These are phyloP conservation scores for Ramaria rubella DNA, from an alignment of 768 basidiomycete species.

Conservation along the genomic window DNA sequence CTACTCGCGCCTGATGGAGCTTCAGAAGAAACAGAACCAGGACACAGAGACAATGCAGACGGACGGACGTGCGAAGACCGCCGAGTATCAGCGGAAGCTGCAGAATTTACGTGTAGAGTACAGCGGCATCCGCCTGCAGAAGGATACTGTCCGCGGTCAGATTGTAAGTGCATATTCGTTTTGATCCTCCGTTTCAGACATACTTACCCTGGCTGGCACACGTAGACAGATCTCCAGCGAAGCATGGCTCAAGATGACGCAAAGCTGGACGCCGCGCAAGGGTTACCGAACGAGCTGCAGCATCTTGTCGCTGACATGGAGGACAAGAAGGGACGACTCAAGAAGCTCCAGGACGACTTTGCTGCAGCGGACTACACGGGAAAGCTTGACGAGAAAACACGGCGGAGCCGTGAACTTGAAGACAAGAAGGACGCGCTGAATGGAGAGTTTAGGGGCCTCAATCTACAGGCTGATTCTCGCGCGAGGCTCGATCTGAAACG, in stretches of 20 bases:
- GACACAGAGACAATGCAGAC: conserved; percentile 70
- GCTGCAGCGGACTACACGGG: conserved; percentile 58
- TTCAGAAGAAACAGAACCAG: conserved; percentile 53
- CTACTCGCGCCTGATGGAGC: conserved; percentile 52
- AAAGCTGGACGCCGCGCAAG: conserved; percentile 49
- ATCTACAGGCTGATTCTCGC: conserved; percentile 71
- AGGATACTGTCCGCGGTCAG: conserved; percentile 44
- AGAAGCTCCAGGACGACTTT: conserved; percentile 55
- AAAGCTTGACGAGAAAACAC: conserved; percentile 46
- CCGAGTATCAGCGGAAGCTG: conserved; percentile 59
- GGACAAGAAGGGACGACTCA: conserved; percentile 56
- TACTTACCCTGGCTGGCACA: not conserved
- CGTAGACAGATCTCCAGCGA: conserved; percentile 13
- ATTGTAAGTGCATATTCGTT: conserved; percentile 37
- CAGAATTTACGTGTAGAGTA: conserved; percentile 50
- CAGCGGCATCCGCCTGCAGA: conserved; percentile 49
- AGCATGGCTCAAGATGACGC: conserved; percentile 48
- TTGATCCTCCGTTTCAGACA: too few relatives aligned
- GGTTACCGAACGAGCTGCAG: conserved; percentile 46
- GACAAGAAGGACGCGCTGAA: conserved; percentile 64
- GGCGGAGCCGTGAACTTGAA: conserved; percentile 55
- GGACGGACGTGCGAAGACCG: conserved; percentile 49
- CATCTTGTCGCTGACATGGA: conserved; percentile 57
- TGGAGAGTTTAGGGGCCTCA: conserved; percentile 61
- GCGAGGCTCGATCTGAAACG: conserved; percentile 74